Evolutionary conservation across 371 early-diverging fungal genomes (phyloP), one percentile per base, ranked within the genome.

Genomic region (Apophysomyces sp.): DNA sequence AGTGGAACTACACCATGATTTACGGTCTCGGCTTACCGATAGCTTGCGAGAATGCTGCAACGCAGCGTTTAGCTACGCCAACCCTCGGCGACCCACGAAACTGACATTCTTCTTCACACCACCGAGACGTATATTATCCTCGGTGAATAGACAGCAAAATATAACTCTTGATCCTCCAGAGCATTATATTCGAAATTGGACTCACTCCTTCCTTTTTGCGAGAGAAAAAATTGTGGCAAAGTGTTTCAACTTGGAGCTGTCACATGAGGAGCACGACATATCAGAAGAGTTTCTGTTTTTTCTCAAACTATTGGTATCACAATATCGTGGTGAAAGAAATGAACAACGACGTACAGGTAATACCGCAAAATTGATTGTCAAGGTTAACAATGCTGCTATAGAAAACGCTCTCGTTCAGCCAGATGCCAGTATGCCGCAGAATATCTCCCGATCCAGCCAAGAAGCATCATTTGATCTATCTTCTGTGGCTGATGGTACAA

Each of bases 1-100:
- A 37, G 67, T 81, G 2, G 72, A 77, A 55, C 60, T 78, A 12
- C 67, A 69, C 26, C 77, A 78, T 11, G 79, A 81, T 63, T 59
- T 81, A 4, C 58, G 69, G 18, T 28, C 36, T 15, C 65, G 74
- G 5, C 30, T 78, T 24, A 65, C 57, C 26, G 67, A 73, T 15
- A 61, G 41, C 31, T 44, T 81, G 30, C 44, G 37, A 1, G 60
- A 62, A 5, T 66, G 69, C 21, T 78, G 78, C 52, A 62, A 74
- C 21, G 49, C 58, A 21, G 58, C 62, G 3, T 70, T 66, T 63
- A 40, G 16, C 31, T 15, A 51, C 28, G 26, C 16, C 26, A 39
- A 18, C 12, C 52, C 59, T 34, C 65, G 61, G 34, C 44, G 55
- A 9, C 55, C 28, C 5, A 49, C 41, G 26, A 62, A 60, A 36